Evolutionary conservation across 345 rosid species (phyloP).

Genomic region (Rhodomyrtus tomentosa): DNA sequence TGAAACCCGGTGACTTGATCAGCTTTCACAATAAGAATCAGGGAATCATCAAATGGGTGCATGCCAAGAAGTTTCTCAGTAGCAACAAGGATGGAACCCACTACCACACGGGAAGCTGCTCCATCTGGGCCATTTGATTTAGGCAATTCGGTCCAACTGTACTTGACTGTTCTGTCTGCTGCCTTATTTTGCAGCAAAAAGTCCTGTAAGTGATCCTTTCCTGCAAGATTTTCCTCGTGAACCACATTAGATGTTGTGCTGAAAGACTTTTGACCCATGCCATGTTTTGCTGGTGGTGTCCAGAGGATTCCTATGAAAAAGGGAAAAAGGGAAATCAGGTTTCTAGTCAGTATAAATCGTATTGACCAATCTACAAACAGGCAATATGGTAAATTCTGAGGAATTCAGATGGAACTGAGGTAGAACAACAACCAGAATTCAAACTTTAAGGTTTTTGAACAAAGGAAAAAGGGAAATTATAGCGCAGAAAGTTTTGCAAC

Average conservation of each 20-base stretch:
- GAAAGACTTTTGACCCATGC: constrained; percentile 9
- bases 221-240: constrained; percentile 9
- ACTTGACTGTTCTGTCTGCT: constrained; percentile 10
- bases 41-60: constrained; percentile 57
- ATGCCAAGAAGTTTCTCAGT: constrained; percentile 38
- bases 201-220: constrained; percentile 35
- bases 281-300: constrained; percentile 21
- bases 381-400: not conserved
- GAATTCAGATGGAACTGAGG: not conserved
- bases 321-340: not conserved
- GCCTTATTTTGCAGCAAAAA: constrained; percentile 29
- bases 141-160: constrained; percentile 10
- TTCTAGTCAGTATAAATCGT: not conserved
- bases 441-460: not conserved
- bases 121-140: constrained; percentile 7
- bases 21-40: constrained; percentile 54
- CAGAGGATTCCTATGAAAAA: constrained; percentile 35
- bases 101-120: constrained; percentile 22
- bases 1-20: constrained; percentile 39
- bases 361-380: not conserved
- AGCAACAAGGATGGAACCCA: constrained; percentile 59
- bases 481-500: not conserved
- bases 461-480: not conserved
- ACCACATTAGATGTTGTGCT: constrained; percentile 6
- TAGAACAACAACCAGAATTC: not conserved